Evolutionary conservation across 2,329 filamentous ascomycete species (phyloP), one percentile per base, ranked within the genome.

Genomic region (Phaeomoniella chlamydospora): DNA sequence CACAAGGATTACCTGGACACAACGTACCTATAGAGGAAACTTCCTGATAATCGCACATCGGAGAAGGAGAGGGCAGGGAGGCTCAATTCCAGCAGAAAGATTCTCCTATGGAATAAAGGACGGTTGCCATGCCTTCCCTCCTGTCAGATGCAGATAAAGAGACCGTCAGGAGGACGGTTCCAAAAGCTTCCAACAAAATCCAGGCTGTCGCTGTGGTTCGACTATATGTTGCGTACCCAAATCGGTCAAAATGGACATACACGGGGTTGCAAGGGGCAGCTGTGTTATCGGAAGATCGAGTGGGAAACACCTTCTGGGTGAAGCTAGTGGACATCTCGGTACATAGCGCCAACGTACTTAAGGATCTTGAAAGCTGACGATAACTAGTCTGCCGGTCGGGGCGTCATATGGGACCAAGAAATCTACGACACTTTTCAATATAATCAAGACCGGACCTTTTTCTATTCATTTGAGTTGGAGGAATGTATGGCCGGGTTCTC

Each of bases 261-360:
- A 94, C 88, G 0, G 90, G 88, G 11, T 62, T 96, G 32, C 90
- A 96, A 57, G 90, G 90, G 36, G 90, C 90, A 35, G 74, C 78
- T 22, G 88, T 94, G 36, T 74, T 98, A 44, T 81, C 85, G 46
- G 93, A 96, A 57, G 90, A 98, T 55, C 63, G 93, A 29, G 86
- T 96, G 17, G 90, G 90, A 45, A 80, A 94, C 57, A 94, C 90
- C 1, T 93, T 87, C 61, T 98, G 88, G 85, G 66, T 98, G 47
- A 98, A 98, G 67, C 68, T 98, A 62, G 90, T 98, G 35, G 90
- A 98, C 57, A 77, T 98, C 38, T 94, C 86, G 55, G 86, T 93
- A 69, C 53, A 79, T 67, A 11, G 10, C 11, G 14, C 14, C 18
- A 30, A 18, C 5, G n/a, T 15, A 5, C 11, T 14, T 4, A 31